A percentile compares a stretch with the other conserved stretches of the same genome.
Evolutionary conservation across 2,329 filamentous ascomycete species (phyloP).

Genomic region (Trichoderma harzianum): DNA sequence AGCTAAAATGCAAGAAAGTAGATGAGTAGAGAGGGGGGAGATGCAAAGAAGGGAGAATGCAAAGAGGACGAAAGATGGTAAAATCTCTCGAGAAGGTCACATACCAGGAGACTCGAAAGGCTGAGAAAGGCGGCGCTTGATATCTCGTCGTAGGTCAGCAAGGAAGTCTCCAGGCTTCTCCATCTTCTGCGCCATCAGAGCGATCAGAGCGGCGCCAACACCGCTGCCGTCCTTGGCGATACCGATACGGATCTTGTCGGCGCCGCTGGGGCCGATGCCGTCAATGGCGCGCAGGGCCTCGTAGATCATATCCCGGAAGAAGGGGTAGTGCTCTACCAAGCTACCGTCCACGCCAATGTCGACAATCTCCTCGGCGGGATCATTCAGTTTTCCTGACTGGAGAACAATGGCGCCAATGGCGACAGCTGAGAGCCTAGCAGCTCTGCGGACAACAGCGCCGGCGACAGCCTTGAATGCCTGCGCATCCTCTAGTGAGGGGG

Average conservation of each 20-base stretch:
- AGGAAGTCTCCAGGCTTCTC: conserved; percentile 50
- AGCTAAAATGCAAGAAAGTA: background rate
- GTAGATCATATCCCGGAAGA: conserved; percentile 83
- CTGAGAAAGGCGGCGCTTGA: conserved; percentile 34
- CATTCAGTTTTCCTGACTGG: conserved; percentile 67
- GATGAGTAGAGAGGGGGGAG: background rate
- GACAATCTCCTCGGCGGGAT: conserved; percentile 64
- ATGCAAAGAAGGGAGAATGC: background rate
- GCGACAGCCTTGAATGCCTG: conserved; percentile 82
- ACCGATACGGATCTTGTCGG: conserved; percentile 85
- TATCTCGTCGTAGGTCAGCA: conserved; percentile 39
- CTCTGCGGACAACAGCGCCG: conserved; percentile 79
- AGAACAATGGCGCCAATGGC: conserved; percentile 83
- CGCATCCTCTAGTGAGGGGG: conserved; percentile 77
- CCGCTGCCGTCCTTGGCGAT: conserved; percentile 94
- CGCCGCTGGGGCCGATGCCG: conserved; percentile 72
- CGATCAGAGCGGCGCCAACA: conserved; percentile 83
- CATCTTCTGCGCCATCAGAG: conserved; percentile 75
- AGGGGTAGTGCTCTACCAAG: conserved; percentile 92
- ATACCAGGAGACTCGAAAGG: conserved; percentile 32
- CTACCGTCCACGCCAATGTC: conserved; percentile 95
- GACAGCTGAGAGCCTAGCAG: conserved; percentile 82
- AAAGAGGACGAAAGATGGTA: background rate
- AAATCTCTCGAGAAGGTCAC: conserved; percentile 16
- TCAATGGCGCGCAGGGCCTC: conserved; percentile 75